These are phyloP conservation scores for Lolium perenne DNA, from an alignment of 176 grass and related monocot species.

Conservation along the genomic window DNA sequence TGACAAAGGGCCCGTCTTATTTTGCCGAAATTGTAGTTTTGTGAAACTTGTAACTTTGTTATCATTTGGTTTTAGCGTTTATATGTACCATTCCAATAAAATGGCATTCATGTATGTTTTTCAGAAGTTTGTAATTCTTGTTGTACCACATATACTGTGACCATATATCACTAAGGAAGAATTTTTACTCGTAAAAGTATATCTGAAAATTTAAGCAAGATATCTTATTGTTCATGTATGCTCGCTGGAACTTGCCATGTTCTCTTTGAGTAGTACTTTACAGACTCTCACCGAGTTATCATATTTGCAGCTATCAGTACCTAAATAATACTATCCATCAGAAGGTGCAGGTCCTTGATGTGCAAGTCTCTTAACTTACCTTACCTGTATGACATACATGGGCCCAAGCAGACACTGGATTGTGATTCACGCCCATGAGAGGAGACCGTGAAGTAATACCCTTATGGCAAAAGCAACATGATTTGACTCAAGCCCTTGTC, in stretches of 20 bases:
- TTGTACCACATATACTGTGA: neutral
- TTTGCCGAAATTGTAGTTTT: constrained; percentile 1
- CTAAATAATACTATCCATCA: no score
- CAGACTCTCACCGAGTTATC: neutral
- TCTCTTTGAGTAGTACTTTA: neutral
- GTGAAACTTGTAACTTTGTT: neutral
- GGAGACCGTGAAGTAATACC: neutral
- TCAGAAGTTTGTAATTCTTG: constrained; percentile 13
- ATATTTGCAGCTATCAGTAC: no score
- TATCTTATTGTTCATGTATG: neutral
- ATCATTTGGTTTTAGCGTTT: constrained; percentile 15
- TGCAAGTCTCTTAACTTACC: neutral
- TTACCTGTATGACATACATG: constrained; percentile 3
- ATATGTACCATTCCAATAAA: constrained; percentile 30
- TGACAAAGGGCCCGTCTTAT: neutral
- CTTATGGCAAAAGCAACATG: constrained; percentile 38
- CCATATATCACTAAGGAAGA: constrained; percentile 4
- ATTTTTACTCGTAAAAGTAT: neutral
- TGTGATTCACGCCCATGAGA: constrained; percentile 31
- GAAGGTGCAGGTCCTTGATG: no score
- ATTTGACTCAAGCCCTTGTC: constrained; percentile 39
- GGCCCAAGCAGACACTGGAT: constrained; percentile 22
- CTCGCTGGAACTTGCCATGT: neutral
- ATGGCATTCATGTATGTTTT: constrained; percentile 8
- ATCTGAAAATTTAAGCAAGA: constrained; percentile 24